Base-by-base conservation (phyloP, 2,329 filamentous ascomycete genomes). In the Didymella keratinophila region DNA sequence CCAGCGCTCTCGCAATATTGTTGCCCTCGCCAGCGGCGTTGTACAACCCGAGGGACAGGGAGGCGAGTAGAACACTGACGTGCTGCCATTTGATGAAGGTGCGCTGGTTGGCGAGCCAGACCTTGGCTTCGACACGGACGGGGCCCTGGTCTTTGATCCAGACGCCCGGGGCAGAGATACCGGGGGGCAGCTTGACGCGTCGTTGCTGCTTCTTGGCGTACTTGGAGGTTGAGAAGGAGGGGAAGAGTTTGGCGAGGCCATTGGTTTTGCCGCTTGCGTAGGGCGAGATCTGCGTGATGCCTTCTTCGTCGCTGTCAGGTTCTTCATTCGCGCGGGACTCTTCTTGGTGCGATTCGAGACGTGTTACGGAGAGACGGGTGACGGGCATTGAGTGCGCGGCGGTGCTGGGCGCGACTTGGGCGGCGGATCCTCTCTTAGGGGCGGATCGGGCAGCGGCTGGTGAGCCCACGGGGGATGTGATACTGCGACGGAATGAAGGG, bases 81-180 rank as follows among this genome's bases (percentile, higher is more conserved):
- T 98, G 93, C 81, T 98, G 92, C 95, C 95, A 99, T 78, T 97
- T 98, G 78, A 99, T 89, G 75, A 97, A 99, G 0, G 95, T 99
- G 61, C 95, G 89, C 80, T 99, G 94, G 78, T 99, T 99, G 53
- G 95, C 95, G 56, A 99, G 88, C 94, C 95, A 99, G 28, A 99
- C 94, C 79, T 99, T 99, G 61, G 92, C 93, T 80, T 99, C 95
- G 56, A 99, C 92, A 73, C 93, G 90, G 64, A 98, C 85, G 34
- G 93, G 91, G 3, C 95, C 94, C 32, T 90, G 86, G 78, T 99
- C 96, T 81, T 99, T 99, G 82, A 99, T 91, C 88, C 94, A 96
- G 65, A 87, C 84, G 9, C 85, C 87, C 1, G 95, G 95, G 72
- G 96, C 88, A 21, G 86, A 86, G n/a, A 99, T 92, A 30, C 95